phyloP scores from a whole-genome alignment of 148 eudicot genomes.

The Salicornia ramosissima region DNA sequence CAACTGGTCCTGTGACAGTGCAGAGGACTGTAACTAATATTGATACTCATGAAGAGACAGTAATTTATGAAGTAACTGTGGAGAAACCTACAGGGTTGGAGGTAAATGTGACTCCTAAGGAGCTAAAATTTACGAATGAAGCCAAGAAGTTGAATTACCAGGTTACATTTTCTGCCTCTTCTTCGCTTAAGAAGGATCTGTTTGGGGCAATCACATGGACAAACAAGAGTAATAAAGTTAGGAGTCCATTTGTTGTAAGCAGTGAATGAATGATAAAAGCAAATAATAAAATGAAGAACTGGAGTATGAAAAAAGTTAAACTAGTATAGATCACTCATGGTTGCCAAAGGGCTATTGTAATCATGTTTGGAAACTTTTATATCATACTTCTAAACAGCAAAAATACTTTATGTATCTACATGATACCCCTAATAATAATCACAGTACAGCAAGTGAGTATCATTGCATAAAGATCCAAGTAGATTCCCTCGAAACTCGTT shows the following conservation, averaged over 20 bases:
- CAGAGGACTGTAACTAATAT: constrained; percentile 63
- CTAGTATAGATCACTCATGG: not conserved
- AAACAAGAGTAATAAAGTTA: constrained; percentile 46
- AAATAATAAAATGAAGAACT: not conserved
- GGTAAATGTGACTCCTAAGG: constrained; percentile 45
- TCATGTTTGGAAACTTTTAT: not conserved
- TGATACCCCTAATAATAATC: no score
- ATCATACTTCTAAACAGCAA: not conserved
- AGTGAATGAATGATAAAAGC: not conserved
- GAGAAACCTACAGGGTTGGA: constrained; percentile 38
- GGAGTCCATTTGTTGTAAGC: constrained; percentile 55
- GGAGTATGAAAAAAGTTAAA: not conserved
- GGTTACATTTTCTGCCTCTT: constrained; percentile 32
- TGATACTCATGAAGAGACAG: constrained; percentile 36
- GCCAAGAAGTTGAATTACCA: constrained; percentile 36
- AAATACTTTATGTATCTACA: not conserved
- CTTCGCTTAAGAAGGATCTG: constrained; percentile 19
- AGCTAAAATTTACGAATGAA: constrained; percentile 38
- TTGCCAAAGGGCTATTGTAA: not conserved
- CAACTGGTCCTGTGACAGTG: constrained; percentile 30
- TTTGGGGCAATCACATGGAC: constrained; percentile 68
- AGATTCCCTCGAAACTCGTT: not conserved
- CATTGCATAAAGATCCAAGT: not conserved
- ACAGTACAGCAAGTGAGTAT: not conserved
- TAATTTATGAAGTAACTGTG: constrained; percentile 37